Evolutionary conservation across 1,284 basidiomycete species (phyloP), one percentile per base, ranked within the genome.

Genomic region (Heterobasidion irregulare): DNA sequence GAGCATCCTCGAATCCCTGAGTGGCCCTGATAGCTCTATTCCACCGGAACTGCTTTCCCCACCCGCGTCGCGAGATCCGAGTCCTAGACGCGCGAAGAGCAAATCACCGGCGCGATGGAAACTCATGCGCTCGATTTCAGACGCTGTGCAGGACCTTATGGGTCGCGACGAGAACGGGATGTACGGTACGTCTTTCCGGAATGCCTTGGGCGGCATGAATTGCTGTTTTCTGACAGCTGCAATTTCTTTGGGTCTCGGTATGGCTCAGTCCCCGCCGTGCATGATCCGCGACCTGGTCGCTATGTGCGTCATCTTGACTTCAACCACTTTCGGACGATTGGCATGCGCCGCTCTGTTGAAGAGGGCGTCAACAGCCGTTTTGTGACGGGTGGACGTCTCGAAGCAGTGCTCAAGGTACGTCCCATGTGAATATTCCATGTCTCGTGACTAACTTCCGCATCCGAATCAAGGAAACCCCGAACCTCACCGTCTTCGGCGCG

Each of bases 311-410:
- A 90, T 65, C 73, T 94, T 15, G 89, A 92, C 65, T 98, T 98
- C 66, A 94, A 92, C 63, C 89, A 94, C 66, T 98, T 96, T 73
- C 84, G 93, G 36, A 95, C 94, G 18, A 94, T 96, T 58, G 95
- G 95, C 0, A 92, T 97, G 83, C 82, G 93, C 52, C 84, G 96
- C 18, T 93, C 90, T 0, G 84, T 97, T 16, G 92, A 92, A 38
- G 92, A 98, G 69, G 91, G 93, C 53, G 83, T 92, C 34, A 86
- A 85, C 58, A 86, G 86, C 59, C 89, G 95, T 13, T 99, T 96
- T 65, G 95, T 98, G 33, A 99, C 96, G 0, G 87, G 91, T 0
- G 85, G 89, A 54, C 81, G 94, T 50, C 78, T 99, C 4, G 81
- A 89, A 59, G 83, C 85, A 2, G 78, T 94, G 33, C 76, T 95